A percentile compares a stretch with the other conserved stretches of the same genome.
Conservation (phyloP, 2,329 filamentous ascomycete species). For the Aspergillus transmontanensis region DNA sequence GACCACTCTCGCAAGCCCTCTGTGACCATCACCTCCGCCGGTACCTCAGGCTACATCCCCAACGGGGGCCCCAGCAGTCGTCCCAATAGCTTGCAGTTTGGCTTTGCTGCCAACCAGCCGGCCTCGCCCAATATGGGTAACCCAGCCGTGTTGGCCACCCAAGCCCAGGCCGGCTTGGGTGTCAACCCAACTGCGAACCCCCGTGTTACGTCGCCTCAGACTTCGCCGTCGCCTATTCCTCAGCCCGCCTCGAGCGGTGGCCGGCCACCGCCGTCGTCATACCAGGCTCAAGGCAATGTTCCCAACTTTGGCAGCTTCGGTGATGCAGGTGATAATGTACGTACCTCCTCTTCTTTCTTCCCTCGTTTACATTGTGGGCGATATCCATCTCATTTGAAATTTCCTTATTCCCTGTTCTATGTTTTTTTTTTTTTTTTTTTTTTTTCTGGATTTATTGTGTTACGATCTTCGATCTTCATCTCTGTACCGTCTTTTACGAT, state of each 20-base stretch:
- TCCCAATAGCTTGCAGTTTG: slow-evolving; percentile 73
- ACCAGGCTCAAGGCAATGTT: slow-evolving; percentile 70
- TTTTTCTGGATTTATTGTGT: neutral
- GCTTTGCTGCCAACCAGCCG: slow-evolving; percentile 66
- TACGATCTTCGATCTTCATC: neutral
- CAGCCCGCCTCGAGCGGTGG: slow-evolving; percentile 82
- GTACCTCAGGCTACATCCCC: slow-evolving; percentile 71
- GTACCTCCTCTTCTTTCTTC: slow-evolving; percentile 30
- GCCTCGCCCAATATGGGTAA: slow-evolving; percentile 64
- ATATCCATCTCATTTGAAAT: neutral
- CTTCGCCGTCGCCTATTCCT: slow-evolving; percentile 91
- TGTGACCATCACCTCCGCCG: slow-evolving; percentile 86
- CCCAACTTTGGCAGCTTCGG: slow-evolving; percentile 82
- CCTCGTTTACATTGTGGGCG: neutral
- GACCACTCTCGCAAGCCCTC: slow-evolving; percentile 86
- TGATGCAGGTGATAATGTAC: slow-evolving; percentile 71
- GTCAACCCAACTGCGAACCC: slow-evolving; percentile 64
- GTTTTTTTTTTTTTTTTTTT: neutral
- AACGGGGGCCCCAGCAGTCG: slow-evolving; percentile 71
- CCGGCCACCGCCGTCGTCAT: slow-evolving; percentile 76
- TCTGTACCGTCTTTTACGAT: neutral
- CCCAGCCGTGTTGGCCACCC: slow-evolving; percentile 53
- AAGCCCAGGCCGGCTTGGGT: slow-evolving; percentile 43
- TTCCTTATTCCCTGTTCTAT: neutral
- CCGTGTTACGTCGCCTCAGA: slow-evolving; percentile 78